Evolutionary conservation across 345 rosid genomes (phyloP), one percentile per base, ranked within the genome.

Genomic region (Geranium brycei): DNA sequence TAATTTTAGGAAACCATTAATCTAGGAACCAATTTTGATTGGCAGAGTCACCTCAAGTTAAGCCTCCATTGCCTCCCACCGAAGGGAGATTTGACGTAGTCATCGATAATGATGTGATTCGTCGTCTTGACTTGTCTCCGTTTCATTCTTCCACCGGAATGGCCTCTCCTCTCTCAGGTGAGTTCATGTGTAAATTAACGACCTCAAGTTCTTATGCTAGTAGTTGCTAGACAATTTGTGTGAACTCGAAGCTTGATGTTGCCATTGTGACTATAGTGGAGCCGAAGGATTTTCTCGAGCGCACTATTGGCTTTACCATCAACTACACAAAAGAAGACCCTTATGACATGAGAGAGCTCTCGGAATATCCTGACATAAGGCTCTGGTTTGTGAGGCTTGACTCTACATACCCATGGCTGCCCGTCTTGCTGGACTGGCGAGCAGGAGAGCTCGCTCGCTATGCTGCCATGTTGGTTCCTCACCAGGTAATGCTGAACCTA

Each of bases 361-460:
- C 95, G 38, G 98, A 91, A 64, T 82, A 74, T 41, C 95, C 95
- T 0, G 98, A 91, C 32, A 72, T 87, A 68, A 85, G 98, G 69
- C 77, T 89, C 5, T 92, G 95, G 98, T 89, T 92, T 76, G 81
- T 92, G 69, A 83, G 95, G 67, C 91, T 92, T 0, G 98, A 89
- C 71, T 85, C 89, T 14, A 61, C 69, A 51, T 89, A 86, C 75
- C 96, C 96, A 0, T 92, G 95, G 96, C 73, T 92, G 19, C 98
- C 93, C 31, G 84, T 87, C 8, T 70, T 92, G 64, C 67, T 89
- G 56, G 95, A 89, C 69, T 89, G 93, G 95, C 76, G 95, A 76
- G 95, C 89, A 0, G 98, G 98, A 2, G 93, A 92, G 68, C 84
- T 92, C 47, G 95, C 98, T 65, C 87, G 96, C 12, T 92, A 83